Conservation (phyloP, 2,329 filamentous ascomycete species). For the Penicillium brevicompactum region DNA sequence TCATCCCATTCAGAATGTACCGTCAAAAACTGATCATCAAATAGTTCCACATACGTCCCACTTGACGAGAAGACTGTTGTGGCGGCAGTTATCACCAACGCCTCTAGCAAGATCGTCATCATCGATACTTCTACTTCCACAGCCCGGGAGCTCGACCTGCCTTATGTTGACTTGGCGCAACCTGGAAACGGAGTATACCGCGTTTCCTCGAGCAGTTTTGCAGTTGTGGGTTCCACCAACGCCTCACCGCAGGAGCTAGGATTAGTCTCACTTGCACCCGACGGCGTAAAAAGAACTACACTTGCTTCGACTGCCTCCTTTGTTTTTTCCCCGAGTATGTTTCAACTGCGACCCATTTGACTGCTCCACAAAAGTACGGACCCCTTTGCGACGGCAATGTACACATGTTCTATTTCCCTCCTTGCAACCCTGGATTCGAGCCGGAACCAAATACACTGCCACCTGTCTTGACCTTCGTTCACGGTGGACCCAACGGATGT, state of each 20-base stretch:
- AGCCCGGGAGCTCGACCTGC: slow-evolving; percentile 8
- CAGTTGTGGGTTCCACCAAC: background rate
- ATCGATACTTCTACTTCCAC: slow-evolving; percentile 17
- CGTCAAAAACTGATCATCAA: background rate
- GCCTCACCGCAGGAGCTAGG: background rate
- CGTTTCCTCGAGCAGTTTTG: background rate
- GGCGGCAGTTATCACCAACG: slow-evolving; percentile 22
- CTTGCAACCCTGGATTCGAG: slow-evolving; percentile 49
- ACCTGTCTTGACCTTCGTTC: slow-evolving; percentile 53
- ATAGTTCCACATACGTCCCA: slow-evolving; percentile 21
- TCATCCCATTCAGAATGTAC: background rate
- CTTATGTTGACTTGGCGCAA: background rate
- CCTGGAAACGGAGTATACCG: background rate
- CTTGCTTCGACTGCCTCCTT: background rate
- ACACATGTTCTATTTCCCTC: slow-evolving; percentile 54
- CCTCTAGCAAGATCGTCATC: slow-evolving; percentile 20
- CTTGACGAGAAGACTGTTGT: slow-evolving; percentile 23
- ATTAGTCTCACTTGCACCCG: background rate
- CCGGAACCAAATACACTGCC: slow-evolving; percentile 45
- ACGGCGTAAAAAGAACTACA: background rate
- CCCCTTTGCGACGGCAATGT: slow-evolving; percentile 29
- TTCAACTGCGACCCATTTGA: slow-evolving; percentile 38
- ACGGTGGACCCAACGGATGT: slow-evolving; percentile 56
- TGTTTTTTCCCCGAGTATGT: slow-evolving; percentile 16
- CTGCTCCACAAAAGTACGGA: slow-evolving; percentile 35